Evolutionary conservation across 1,284 basidiomycete genomes (phyloP).

Genomic region (Naganishia sp.): DNA sequence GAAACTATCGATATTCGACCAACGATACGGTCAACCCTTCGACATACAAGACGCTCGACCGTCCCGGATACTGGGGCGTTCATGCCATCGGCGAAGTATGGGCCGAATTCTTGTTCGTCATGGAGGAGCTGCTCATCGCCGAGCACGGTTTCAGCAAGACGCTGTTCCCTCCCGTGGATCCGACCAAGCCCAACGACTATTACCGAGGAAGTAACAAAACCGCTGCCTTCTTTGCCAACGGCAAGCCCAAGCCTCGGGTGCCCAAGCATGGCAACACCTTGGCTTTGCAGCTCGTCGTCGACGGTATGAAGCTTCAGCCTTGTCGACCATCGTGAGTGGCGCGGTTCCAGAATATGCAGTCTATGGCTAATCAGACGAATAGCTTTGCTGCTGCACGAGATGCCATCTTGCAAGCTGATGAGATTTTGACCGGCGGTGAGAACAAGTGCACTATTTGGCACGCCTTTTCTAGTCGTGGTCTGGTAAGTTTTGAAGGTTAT

Average conservation of each 20-base stretch:
- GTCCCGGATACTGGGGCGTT: slow-evolving; percentile 76
- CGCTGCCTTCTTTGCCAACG: slow-evolving; percentile 8
- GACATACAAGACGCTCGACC: slow-evolving; percentile 94
- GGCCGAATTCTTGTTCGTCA: slow-evolving; percentile 89
- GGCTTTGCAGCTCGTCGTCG: slow-evolving; percentile 78
- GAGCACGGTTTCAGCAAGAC: slow-evolving; percentile 77
- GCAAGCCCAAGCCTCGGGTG: slow-evolving; percentile 62
- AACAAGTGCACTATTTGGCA: slow-evolving; percentile 89
- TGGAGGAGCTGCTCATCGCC: slow-evolving; percentile 71
- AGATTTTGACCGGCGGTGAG: slow-evolving; percentile 84
- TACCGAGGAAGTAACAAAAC: slow-evolving; percentile 58
- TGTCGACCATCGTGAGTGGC: slow-evolving; percentile 67
- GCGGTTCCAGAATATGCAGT: background rate
- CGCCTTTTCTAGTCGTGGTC: slow-evolving; percentile 78
- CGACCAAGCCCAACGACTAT: slow-evolving; percentile 62
- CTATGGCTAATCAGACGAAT: background rate
- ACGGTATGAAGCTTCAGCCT: slow-evolving; percentile 91
- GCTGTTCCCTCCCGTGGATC: slow-evolving; percentile 71
- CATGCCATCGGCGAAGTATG: slow-evolving; percentile 93
- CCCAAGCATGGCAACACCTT: slow-evolving; percentile 93
- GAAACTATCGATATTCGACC: slow-evolving; percentile 82
- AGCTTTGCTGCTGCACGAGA: slow-evolving; percentile 86
- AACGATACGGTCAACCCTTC: slow-evolving; percentile 80
- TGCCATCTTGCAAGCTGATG: slow-evolving; percentile 91
- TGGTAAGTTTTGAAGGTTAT: slow-evolving; percentile 48